phyloP scores from a whole-genome alignment of 768 basidiomycete genomes.

The Mrakia gelida region DNA sequence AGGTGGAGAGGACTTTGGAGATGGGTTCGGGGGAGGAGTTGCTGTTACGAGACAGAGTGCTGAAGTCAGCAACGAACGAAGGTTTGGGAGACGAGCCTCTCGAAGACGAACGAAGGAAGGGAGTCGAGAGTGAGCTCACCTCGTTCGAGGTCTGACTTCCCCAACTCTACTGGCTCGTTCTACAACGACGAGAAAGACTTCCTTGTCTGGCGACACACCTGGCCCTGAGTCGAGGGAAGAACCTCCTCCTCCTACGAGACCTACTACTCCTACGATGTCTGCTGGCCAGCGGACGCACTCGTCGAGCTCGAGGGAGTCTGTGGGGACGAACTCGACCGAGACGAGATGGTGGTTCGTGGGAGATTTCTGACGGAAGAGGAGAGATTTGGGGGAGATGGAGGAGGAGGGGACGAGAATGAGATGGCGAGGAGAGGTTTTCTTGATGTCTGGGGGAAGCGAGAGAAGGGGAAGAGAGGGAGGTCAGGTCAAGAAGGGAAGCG shows the following conservation, averaged over 20 bases:
- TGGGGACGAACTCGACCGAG: slow-evolving; percentile 78
- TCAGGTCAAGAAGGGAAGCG: neutral
- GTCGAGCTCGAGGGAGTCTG: slow-evolving; percentile 64
- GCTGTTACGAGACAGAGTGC: slow-evolving; percentile 38
- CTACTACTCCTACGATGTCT: slow-evolving; percentile 73
- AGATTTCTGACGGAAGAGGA: slow-evolving; percentile 23
- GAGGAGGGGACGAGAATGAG: slow-evolving; percentile 24
- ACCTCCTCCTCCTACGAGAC: slow-evolving; percentile 49
- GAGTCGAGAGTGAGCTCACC: slow-evolving; percentile 70
- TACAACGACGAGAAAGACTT: slow-evolving; percentile 31
- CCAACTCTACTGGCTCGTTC: neutral
- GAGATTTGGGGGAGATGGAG: neutral
- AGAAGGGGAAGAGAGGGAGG: neutral
- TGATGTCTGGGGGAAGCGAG: slow-evolving; percentile 17
- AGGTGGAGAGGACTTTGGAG: slow-evolving; percentile 69
- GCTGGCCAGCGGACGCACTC: slow-evolving; percentile 65
- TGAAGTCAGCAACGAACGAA: too few species aligned
- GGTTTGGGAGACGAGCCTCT: slow-evolving; percentile 45
- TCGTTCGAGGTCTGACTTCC: slow-evolving; percentile 51
- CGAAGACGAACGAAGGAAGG: slow-evolving; percentile 59
- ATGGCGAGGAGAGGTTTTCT: slow-evolving; percentile 23
- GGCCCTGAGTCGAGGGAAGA: slow-evolving; percentile 46
- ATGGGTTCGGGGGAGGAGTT: slow-evolving; percentile 56
- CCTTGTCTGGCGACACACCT: slow-evolving; percentile 36
- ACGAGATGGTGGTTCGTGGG: slow-evolving; percentile 44